Base-by-base conservation (phyloP, 1,139 yeast species). In the Yamadazyma oceani region DNA sequence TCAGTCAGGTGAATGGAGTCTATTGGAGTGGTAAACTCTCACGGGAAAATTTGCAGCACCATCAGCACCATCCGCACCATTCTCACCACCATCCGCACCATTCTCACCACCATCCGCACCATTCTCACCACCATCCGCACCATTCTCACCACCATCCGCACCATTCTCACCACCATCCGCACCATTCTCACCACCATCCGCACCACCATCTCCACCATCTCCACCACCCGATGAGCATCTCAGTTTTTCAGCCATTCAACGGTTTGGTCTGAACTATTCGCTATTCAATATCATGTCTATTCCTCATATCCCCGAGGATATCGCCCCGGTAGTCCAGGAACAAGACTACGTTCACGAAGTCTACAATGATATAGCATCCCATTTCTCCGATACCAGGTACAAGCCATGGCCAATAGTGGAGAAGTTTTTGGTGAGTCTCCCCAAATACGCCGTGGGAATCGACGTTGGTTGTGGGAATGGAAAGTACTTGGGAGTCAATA, bases 331-430 rank as follows among this genome's bases (percentile, higher is more conserved):
- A 21, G 53, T 55, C 8, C 85, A 82, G 55, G 98, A 92, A 56
- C 78, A 82, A 36, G 73, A 74, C 39, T 85, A 78, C 54, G 98
- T 92, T 2, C 98, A 92, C 60, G 75, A 78, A 15, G 96, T 94
- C 2, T 92, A 92, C 64, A 86, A 92, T 54, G 86, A 86, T 45
- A 92, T 92, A 26, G 98, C 98, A 0, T 55, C 82, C 10, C 98
- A 94, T 58, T 92, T 92, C 58, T 89, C 97, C 2, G 83, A 84
- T 49, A 92, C 98, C 0, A 66, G 98, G 29, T 92, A 89, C 62
- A 90, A 87, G 65, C 97, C 97, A 19, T 92, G 98, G 98, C 98
- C 98, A 5, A 82, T 89, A 12, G 98, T 94, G 13, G 87, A 85
- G 39, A 63, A 70, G 44, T 92, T 85, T 55, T 64, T 92, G 34